Base-by-base conservation (phyloP, 306 rosid species). In the Amphicarpaea edgeworthii region DNA sequence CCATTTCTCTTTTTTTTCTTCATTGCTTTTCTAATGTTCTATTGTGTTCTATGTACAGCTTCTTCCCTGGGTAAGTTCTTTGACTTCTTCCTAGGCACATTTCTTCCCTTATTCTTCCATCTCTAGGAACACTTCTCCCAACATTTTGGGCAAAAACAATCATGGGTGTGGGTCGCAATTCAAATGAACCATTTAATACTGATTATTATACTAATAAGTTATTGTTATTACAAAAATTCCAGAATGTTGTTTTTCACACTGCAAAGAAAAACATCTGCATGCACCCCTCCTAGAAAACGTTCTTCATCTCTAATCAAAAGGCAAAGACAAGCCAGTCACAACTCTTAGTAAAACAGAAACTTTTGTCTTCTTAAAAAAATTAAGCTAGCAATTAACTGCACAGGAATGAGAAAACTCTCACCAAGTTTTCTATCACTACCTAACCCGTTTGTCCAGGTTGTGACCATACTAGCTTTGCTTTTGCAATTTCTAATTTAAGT, bases 201-300 rank as follows among this genome's bases (percentile, higher is more conserved):
- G 16, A 15, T 34, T 3, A 61, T 61, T 32, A 34, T 38, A 62
- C 26, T 62, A 19, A 38, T 7, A 32, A 61, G 40, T 62, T 12
- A 42, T 50, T 2, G 2, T 49, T 34, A 62, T 43, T 10, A 50
- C 28, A 63, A 59, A 21, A 43, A 62, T 34, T 47, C 58, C 11
- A 75, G 47, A 46, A 12, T 32, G 41, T 63, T 20, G 40, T 65
- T 21, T 37, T 32, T 20, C 15, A 43, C 6, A 38, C 51, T 2
- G 65, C 5, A 32, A 45, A 75, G 65, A 26, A 6, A 75, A 63
- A 75, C n/a, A 47, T 43, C 4, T 46, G 72, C 20, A 11, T 62
- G 63, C 20, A 19, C 12, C 19, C 37, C 12, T 41, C 58, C 77
- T 24, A 41, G 45, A 21, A 15, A 75, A 14, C 2, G 51, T 57